Conservation (phyloP, 495 filamentous ascomycete genomes). For the Friedmanniomyces simplex region DNA sequence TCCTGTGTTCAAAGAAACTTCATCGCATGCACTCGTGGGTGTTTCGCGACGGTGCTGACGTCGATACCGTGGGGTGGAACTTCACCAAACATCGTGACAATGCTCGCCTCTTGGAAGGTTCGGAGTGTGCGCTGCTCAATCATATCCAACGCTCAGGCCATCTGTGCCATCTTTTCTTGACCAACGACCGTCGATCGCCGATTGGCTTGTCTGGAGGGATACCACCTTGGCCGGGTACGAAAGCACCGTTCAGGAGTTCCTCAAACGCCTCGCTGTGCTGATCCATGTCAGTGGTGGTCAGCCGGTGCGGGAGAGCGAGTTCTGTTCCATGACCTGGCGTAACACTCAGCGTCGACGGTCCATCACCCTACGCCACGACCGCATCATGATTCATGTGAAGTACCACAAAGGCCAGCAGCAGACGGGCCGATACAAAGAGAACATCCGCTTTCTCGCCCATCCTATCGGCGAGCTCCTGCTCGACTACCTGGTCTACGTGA, state of each 20-base stretch:
- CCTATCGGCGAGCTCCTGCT: not conserved
- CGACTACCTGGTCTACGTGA: not conserved
- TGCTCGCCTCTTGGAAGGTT: not conserved
- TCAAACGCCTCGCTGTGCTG: not conserved
- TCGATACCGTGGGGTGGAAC: not conserved
- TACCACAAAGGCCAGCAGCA: not conserved
- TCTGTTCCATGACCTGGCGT: not conserved
- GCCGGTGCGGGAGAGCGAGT: no score
- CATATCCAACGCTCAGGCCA: not conserved
- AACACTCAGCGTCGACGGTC: not conserved
- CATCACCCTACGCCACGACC: not conserved
- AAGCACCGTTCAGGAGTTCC: constrained; percentile 3
- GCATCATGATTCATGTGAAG: not conserved
- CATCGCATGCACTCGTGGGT: not conserved
- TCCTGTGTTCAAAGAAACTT: not conserved
- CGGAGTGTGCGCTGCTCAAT: not conserved
- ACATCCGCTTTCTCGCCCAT: not conserved
- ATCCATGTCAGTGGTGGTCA: no score
- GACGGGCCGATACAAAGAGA: not conserved
- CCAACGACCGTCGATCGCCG: not conserved
- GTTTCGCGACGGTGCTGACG: not conserved
- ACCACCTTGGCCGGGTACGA: not conserved
- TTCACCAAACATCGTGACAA: not conserved
- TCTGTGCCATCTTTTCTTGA: not conserved
- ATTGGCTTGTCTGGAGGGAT: not conserved